Evolutionary conservation across 345 rosid species (phyloP).

Genomic region (Eutrema japonicum): DNA sequence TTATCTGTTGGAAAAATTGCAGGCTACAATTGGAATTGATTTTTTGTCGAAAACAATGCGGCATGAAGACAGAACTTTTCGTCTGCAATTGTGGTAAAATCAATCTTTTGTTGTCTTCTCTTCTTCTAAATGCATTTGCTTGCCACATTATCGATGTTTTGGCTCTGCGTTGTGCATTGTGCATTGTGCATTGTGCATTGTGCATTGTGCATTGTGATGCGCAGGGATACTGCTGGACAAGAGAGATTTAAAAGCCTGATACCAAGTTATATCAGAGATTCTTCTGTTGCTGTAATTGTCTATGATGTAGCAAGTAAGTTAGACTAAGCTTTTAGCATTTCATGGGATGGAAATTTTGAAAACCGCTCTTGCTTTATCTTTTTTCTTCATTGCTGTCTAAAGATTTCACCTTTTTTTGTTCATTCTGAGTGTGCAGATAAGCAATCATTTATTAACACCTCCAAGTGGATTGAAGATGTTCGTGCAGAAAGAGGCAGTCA

Average conservation of each 20-base stretch:
- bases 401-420: background rate
- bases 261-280: constrained; percentile 84
- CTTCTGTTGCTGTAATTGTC: constrained; percentile 85
- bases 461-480: constrained; percentile 87
- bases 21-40: constrained; percentile 92
- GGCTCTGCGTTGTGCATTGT: background rate
- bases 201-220: background rate
- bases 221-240: constrained; percentile 93
- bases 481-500: constrained; percentile 75
- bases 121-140: background rate
- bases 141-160: background rate
- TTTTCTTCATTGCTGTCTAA: background rate
- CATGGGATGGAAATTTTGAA: background rate
- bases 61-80: constrained; percentile 82
- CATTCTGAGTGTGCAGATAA: constrained; percentile 52
- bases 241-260: constrained; percentile 89
- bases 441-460: constrained; percentile 75
- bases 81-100: constrained; percentile 75
- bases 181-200: too few species aligned
- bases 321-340: constrained; percentile 6
- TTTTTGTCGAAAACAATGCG: constrained; percentile 84
- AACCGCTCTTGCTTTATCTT: background rate
- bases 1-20: background rate
- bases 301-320: constrained; percentile 91
- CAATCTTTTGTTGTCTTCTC: background rate